phyloP scores from a whole-genome alignment of 768 basidiomycete genomes.

The Xerocomus spinulosus region DNA sequence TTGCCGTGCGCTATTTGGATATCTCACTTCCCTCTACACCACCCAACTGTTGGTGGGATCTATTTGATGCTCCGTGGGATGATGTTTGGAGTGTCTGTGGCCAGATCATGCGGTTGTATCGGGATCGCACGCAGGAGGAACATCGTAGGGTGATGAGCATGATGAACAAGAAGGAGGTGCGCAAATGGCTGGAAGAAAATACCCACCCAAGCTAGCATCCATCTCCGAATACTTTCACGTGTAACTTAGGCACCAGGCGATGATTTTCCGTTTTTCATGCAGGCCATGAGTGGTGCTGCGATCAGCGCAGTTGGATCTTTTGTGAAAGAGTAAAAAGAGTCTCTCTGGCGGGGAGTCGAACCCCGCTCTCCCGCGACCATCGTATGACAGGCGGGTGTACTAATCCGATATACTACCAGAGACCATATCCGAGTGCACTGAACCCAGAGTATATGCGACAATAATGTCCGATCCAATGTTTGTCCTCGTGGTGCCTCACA shows the following conservation, averaged over 20 bases:
- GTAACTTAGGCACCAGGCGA: background rate
- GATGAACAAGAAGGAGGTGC: constrained; percentile 73
- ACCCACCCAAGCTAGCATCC: constrained; percentile 7
- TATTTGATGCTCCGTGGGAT: constrained; percentile 90
- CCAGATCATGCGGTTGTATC: constrained; percentile 79
- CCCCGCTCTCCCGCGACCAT: constrained; percentile 38
- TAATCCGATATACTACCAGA: constrained; percentile 50
- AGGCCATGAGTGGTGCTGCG: background rate
- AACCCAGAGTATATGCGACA: background rate
- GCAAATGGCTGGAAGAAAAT: constrained; percentile 76
- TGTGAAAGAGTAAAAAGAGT: background rate
- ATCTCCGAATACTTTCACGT: background rate
- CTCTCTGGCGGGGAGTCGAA: constrained; percentile 47
- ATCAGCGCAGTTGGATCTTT: too few relatives aligned
- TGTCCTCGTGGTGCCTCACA: too few relatives aligned
- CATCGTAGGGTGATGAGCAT: constrained; percentile 49
- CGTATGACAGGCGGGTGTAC: constrained; percentile 46
- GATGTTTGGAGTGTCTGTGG: constrained; percentile 85
- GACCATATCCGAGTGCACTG: constrained; percentile 6
- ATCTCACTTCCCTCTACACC: constrained; percentile 70
- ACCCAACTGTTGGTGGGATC: constrained; percentile 83
- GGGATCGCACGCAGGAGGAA: constrained; percentile 42
- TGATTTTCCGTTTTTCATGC: background rate
- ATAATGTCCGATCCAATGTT: background rate
- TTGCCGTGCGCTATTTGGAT: constrained; percentile 65